Percentiles rank a stretch among this genome's conserved stretches.
Evolutionary conservation across 345 rosid species (phyloP).

Genomic region (Arabidopsis suecica): DNA sequence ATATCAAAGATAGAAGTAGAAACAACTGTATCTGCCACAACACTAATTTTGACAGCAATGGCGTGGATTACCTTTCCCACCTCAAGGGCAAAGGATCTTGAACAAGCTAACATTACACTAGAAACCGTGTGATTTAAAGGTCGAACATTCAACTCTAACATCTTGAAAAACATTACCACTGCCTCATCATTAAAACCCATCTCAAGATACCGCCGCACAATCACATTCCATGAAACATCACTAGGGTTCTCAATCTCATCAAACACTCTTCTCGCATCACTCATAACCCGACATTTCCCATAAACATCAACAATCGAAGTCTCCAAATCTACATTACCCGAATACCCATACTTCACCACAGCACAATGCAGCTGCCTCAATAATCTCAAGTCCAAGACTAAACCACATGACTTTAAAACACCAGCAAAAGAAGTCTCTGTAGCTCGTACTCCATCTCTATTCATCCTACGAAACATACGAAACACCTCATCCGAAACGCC

Average conservation of each 20-base stretch:
- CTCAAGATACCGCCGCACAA: slow-evolving; percentile 81
- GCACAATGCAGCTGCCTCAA: slow-evolving; percentile 70
- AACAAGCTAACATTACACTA: slow-evolving; percentile 78
- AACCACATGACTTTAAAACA: slow-evolving; percentile 62
- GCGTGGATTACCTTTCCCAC: slow-evolving; percentile 84
- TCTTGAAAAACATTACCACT: slow-evolving; percentile 62
- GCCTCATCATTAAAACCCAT: slow-evolving; percentile 66
- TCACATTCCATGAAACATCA: slow-evolving; percentile 86
- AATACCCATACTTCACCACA: slow-evolving; percentile 59
- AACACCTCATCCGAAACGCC: slow-evolving; percentile 49
- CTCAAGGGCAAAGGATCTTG: slow-evolving; percentile 50
- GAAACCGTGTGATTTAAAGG: slow-evolving; percentile 76
- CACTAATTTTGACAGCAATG: slow-evolving; percentile 50
- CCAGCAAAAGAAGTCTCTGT: slow-evolving; percentile 69
- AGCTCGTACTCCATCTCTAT: slow-evolving; percentile 50
- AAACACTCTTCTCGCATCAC: slow-evolving; percentile 71
- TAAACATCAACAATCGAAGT: slow-evolving; percentile 84
- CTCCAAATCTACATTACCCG: slow-evolving; percentile 65
- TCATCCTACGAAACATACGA: slow-evolving; percentile 61
- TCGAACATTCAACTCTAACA: slow-evolving; percentile 51
- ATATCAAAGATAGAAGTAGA: slow-evolving; percentile 67
- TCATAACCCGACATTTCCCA: slow-evolving; percentile 72
- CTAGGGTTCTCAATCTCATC: slow-evolving; percentile 70
- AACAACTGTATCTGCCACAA: slow-evolving; percentile 60
- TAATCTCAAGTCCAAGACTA: slow-evolving; percentile 49